Evolutionary conservation across 805 yeast genomes (phyloP).

Genomic region (Saccharomycopsis sp.): DNA sequence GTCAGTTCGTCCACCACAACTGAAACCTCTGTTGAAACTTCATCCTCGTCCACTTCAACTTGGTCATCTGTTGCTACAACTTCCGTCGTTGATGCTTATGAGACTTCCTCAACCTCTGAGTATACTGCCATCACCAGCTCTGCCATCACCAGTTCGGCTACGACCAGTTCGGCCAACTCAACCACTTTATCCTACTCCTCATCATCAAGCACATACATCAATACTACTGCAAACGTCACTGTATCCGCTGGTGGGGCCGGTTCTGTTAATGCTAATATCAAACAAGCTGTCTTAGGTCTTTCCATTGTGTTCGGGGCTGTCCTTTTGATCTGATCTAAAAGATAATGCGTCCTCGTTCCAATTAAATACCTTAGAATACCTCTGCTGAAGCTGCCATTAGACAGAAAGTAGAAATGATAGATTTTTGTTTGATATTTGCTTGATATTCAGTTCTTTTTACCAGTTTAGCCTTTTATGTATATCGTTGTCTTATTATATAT

Average conservation of each 20-base stretch:
- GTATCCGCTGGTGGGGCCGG: neutral
- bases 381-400: neutral
- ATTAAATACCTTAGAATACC: neutral
- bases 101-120: neutral
- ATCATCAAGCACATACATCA: neutral
- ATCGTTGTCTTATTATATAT: too few relatives aligned
- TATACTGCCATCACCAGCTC: too few relatives aligned
- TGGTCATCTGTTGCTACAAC: neutral
- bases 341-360: neutral
- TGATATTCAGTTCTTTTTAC: neutral
- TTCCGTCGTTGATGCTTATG: neutral
- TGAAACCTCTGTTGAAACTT: neutral
- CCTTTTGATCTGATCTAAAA: neutral
- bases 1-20: neutral
- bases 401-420: neutral
- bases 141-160: too few relatives aligned
- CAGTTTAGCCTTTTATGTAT: too few relatives aligned
- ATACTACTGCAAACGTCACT: neutral
- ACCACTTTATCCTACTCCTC: neutral
- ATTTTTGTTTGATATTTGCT: neutral
- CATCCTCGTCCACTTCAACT: neutral
- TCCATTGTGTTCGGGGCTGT: neutral
- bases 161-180: neutral
- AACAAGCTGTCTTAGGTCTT: neutral
- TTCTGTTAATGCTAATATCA: neutral